These are phyloP conservation scores for Talaromyces sp. DNA, from an alignment of 2,329 filamentous ascomycete genomes.

Conservation along the genomic window DNA sequence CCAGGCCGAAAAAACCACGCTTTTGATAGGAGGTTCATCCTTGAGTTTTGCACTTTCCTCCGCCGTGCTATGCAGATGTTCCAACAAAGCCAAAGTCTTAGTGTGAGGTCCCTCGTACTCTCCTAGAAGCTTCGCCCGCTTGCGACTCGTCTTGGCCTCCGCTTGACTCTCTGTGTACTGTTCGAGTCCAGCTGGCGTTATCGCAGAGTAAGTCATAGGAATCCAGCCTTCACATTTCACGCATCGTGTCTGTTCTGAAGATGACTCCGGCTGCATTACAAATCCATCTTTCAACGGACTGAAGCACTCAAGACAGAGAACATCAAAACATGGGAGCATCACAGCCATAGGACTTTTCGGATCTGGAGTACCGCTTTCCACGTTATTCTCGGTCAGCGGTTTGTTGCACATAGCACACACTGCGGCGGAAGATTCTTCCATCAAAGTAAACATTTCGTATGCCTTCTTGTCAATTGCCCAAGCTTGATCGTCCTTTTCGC, in stretches of 20 bases:
- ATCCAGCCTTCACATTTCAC: slow-evolving; percentile 63
- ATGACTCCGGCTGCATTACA: slow-evolving; percentile 8
- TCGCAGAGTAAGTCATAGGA: slow-evolving; percentile 59
- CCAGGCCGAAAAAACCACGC: slow-evolving; percentile 94
- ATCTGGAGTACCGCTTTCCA: slow-evolving; percentile 50
- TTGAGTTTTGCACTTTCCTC: slow-evolving; percentile 47
- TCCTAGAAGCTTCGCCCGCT: slow-evolving; percentile 56
- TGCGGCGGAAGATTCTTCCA: slow-evolving; percentile 76
- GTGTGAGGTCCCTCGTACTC: slow-evolving; percentile 82
- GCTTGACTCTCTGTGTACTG: slow-evolving; percentile 52
- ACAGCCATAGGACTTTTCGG: slow-evolving; percentile 55
- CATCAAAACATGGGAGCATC: slow-evolving; percentile 82
- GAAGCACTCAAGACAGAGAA: slow-evolving; percentile 73
- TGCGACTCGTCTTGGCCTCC: slow-evolving; percentile 49
- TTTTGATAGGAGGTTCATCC: slow-evolving; percentile 68
- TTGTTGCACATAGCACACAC: slow-evolving; percentile 65
- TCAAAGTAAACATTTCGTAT: slow-evolving; percentile 78
- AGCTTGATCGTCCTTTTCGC: slow-evolving; percentile 57
- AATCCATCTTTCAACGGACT: slow-evolving; percentile 45
- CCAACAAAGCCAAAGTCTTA: slow-evolving; percentile 77
- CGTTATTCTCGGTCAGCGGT: slow-evolving; percentile 52
- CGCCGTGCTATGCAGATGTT: slow-evolving; percentile 64
- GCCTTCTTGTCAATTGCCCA: slow-evolving; percentile 65
- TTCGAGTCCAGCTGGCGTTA: slow-evolving; percentile 56
- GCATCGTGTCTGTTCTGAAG: slow-evolving; percentile 49